Conservation (phyloP, 2,329 filamentous ascomycete species). For the Geoglossum cookeanum region DNA sequence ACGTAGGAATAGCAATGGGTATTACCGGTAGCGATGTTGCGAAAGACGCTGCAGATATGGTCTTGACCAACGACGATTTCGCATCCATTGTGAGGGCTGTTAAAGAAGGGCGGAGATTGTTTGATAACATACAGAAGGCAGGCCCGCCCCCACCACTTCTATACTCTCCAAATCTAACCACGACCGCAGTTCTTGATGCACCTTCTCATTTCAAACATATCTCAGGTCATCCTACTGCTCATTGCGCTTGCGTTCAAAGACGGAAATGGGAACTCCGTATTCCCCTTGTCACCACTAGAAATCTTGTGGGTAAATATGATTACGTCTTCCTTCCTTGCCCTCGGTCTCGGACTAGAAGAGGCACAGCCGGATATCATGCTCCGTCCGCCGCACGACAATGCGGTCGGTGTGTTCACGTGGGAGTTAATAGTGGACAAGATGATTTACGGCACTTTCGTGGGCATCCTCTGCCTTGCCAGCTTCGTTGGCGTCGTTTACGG, state of each 20-base stretch:
- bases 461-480: constrained; percentile 41
- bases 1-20: constrained; percentile 86
- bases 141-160: background rate
- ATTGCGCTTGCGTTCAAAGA: constrained; percentile 73
- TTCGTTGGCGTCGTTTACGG: constrained; percentile 47
- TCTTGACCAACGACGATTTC: constrained; percentile 76
- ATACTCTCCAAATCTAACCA: background rate
- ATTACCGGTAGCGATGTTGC: constrained; percentile 65
- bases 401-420: constrained; percentile 52
- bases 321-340: constrained; percentile 71
- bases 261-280: constrained; percentile 49
- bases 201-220: constrained; percentile 62
- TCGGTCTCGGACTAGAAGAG: constrained; percentile 66
- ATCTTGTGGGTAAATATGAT: constrained; percentile 94
- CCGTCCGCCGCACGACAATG: constrained; percentile 54
- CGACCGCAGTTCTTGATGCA: constrained; percentile 46
- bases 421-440: constrained; percentile 65
- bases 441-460: constrained; percentile 64
- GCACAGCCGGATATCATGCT: constrained; percentile 60
- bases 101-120: constrained; percentile 66
- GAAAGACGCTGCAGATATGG: constrained; percentile 67
- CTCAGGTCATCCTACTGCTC: constrained; percentile 63
- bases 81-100: constrained; percentile 70
- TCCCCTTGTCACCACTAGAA: constrained; percentile 67
- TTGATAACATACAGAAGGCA: constrained; percentile 67